Evolutionary conservation across 148 eudicot species (phyloP).

Genomic region (Arctostaphylos glauca): DNA sequence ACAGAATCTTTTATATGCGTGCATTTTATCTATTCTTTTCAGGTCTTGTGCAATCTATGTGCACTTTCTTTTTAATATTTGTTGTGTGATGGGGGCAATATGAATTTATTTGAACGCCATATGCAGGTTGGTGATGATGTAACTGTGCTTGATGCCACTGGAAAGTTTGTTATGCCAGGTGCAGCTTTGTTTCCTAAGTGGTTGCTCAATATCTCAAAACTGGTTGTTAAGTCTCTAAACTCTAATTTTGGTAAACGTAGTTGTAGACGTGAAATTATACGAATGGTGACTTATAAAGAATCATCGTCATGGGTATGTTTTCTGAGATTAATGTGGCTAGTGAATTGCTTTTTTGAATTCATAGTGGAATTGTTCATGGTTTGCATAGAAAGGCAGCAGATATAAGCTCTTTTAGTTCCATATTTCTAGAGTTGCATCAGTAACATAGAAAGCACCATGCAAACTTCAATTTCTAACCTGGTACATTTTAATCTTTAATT

Average conservation of each 20-base stretch:
- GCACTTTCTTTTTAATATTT: background rate
- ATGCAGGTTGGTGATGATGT: slow-evolving; percentile 79
- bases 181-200: slow-evolving; percentile 1
- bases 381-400: background rate
- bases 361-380: background rate
- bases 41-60: background rate
- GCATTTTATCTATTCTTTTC: background rate
- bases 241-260: background rate
- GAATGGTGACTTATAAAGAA: background rate
- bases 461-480: background rate
- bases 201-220: background rate
- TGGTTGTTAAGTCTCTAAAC: background rate
- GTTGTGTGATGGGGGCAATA: background rate
- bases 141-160: slow-evolving; percentile 78
- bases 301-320: background rate
- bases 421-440: background rate
- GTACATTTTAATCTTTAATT: background rate
- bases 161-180: slow-evolving; percentile 99
- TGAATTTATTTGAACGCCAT: slow-evolving; percentile 5
- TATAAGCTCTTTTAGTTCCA: background rate
- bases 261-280: background rate
- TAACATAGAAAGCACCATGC: background rate
- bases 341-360: background rate
- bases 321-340: background rate
- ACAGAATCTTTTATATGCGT: background rate